A percentile compares a stretch with the other conserved stretches of the same genome.
Conservation (phyloP, 148 eudicot species). For the Vaccinium myrtillus region DNA sequence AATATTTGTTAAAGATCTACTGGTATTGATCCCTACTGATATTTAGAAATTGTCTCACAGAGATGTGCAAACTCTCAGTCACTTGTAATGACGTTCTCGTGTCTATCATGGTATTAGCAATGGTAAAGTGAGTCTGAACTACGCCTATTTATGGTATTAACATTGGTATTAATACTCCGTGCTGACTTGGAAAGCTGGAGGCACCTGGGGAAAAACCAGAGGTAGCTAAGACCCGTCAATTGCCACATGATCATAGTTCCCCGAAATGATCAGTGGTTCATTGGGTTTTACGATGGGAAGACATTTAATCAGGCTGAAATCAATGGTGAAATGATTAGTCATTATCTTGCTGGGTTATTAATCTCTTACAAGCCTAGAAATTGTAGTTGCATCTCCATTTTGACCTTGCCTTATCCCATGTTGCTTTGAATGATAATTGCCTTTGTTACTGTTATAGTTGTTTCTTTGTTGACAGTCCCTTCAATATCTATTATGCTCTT, state of each 20-base stretch:
- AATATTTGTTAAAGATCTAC: no score
- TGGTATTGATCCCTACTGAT: no score
- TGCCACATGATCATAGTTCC: constrained; percentile 46
- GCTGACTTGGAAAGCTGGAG: no score
- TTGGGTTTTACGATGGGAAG: constrained; percentile 78
- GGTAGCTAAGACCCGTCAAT: no score
- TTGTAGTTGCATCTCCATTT: constrained; percentile 37
- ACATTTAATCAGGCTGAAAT: constrained; percentile 69
- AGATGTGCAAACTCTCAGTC: no score
- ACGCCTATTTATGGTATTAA: no score
- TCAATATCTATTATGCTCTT: neutral
- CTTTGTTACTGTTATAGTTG: neutral
- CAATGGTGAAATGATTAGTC: constrained; percentile 85
- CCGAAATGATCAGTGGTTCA: constrained; percentile 67
- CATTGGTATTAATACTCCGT: no score
- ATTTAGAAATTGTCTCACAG: no score
- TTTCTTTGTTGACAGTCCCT: neutral
- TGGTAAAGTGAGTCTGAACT: no score
- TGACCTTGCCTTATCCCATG: neutral
- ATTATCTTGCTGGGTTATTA: constrained; percentile 74
- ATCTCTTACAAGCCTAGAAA: constrained; percentile 81
- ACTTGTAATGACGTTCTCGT: no score
- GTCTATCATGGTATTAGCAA: no score
- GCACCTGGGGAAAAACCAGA: no score
- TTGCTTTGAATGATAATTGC: neutral